Conservation (phyloP, 176 grass and related monocot species). For the Carex parvula region DNA sequence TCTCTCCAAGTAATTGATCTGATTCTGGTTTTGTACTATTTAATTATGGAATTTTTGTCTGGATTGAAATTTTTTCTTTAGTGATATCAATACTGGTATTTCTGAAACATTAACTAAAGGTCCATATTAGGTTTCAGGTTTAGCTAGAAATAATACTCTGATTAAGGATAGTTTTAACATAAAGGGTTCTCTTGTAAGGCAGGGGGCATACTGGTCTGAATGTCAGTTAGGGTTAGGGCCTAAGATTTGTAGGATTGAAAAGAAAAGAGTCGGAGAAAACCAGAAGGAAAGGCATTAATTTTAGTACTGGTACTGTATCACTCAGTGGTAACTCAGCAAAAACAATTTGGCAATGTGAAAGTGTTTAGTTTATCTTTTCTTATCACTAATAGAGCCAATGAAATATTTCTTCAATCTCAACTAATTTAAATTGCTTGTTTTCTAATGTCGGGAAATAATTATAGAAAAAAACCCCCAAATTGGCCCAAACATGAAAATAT, state of each 20-base stretch:
- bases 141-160: neutral
- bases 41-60: neutral
- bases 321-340: neutral
- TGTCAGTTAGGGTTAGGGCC: neutral
- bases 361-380: neutral
- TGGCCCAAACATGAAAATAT: neutral
- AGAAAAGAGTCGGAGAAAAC: neutral
- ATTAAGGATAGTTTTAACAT: neutral
- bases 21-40: neutral
- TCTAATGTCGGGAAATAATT: neutral
- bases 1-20: constrained; percentile 52
- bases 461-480: neutral
- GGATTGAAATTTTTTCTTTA: neutral
- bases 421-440: neutral
- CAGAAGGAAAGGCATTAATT: neutral
- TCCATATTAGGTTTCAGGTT: neutral
- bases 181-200: neutral
- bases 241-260: neutral
- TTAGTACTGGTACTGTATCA: neutral
- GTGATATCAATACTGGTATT: neutral
- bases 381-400: neutral
- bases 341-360: neutral
- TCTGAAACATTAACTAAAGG: neutral
- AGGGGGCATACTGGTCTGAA: neutral
- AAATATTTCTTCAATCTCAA: neutral